Evolutionary conservation across 345 rosid species (phyloP).

Genomic region (Fremontodendron californicum): DNA sequence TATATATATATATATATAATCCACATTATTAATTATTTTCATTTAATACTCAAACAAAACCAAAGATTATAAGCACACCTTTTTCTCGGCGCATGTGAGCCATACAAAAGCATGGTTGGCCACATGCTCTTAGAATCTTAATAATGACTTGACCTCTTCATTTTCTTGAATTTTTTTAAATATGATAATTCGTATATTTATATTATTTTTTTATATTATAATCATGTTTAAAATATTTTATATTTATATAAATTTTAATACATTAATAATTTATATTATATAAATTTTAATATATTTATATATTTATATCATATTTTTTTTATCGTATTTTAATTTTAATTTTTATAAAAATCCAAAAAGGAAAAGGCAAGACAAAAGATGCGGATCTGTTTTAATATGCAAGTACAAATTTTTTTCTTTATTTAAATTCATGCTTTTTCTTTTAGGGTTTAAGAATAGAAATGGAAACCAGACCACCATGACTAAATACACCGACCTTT

Average conservation of each 20-base stretch:
- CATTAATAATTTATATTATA: too few species aligned
- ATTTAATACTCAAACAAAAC: neutral
- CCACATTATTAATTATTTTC: neutral
- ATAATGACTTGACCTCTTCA: too few species aligned
- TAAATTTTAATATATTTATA: neutral
- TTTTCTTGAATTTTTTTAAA: neutral
- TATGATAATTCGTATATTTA: neutral
- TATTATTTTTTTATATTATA: neutral
- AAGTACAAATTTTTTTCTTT: constrained; percentile 6
- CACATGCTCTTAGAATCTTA: constrained; percentile 17
- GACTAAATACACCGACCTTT: constrained; percentile 9
- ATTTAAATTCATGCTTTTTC: neutral
- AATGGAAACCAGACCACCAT: neutral
- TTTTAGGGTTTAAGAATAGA: neutral
- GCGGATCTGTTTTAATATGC: constrained; percentile 4
- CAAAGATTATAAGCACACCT: neutral
- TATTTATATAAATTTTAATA: too few species aligned
- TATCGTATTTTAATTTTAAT: neutral
- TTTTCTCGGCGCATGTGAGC: constrained; percentile 17
- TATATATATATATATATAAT: neutral
- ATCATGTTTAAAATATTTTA: neutral
- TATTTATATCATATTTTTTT: neutral
- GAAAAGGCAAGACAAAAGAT: neutral
- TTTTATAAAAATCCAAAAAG: constrained; percentile 21
- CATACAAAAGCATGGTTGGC: constrained; percentile 12